These are phyloP conservation scores for Penicillium italicum DNA, from an alignment of 2,329 filamentous ascomycete species.

Conservation along the genomic window DNA sequence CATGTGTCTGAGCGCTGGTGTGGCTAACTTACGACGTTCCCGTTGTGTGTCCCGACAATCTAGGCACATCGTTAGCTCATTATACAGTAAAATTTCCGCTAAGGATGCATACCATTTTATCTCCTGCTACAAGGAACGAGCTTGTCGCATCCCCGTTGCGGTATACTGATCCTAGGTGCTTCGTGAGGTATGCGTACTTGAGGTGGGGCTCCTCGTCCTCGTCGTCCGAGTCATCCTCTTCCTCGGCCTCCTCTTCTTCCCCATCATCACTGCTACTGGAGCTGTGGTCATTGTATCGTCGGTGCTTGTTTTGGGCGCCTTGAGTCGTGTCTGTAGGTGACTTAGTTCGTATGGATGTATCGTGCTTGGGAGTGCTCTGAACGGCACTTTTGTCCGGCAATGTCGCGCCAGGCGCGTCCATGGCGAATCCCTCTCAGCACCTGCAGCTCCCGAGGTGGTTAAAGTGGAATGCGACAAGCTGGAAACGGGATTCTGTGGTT, in stretches of 20 bases:
- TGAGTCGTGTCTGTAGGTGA: conserved; percentile 15
- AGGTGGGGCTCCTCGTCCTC: conserved; percentile 92
- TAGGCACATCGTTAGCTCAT: conserved; percentile 44
- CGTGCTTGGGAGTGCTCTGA: conserved; percentile 19
- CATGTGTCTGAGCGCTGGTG: background rate
- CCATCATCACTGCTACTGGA: conserved; percentile 26
- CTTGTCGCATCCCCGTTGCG: conserved; percentile 94
- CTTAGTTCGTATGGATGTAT: conserved; percentile 18
- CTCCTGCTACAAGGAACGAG: conserved; percentile 81
- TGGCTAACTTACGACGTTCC: conserved; percentile 71
- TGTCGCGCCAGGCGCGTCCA: conserved; percentile 40
- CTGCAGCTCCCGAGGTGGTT: conserved; percentile 20
- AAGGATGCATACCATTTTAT: conserved; percentile 76
- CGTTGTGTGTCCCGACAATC: conserved; percentile 93
- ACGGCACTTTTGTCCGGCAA: conserved; percentile 24
- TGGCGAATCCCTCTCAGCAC: conserved; percentile 31
- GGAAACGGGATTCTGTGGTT: conserved; percentile 13
- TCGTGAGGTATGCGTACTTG: conserved; percentile 87
- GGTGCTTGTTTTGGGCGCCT: conserved; percentile 14
- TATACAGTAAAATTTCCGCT: background rate
- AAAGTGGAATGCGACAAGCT: conserved; percentile 21
- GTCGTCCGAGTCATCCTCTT: conserved; percentile 71
- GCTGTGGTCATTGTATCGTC: conserved; percentile 21
- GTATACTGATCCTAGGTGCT: conserved; percentile 74
- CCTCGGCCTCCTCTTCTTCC: conserved; percentile 53